Evolutionary conservation across 2,329 filamentous ascomycete species (phyloP).

Genomic region (Xylariales sp.): DNA sequence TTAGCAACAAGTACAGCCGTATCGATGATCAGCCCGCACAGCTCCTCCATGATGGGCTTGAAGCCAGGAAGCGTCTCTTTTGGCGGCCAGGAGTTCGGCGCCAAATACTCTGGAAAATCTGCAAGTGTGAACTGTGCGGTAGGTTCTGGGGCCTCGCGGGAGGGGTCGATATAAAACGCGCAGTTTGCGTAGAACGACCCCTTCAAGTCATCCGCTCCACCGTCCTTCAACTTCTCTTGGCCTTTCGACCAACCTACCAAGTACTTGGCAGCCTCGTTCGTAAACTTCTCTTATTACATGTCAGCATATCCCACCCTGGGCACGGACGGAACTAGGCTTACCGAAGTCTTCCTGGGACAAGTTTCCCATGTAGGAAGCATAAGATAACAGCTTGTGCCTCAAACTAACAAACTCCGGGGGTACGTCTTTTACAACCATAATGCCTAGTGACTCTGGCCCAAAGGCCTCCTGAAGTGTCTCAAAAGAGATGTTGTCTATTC

Average conservation of each 20-base stretch:
- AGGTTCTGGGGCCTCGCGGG: conserved; percentile 58
- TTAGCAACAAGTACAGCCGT: conserved; percentile 81
- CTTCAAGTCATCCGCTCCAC: conserved; percentile 74
- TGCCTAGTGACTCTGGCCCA: conserved; percentile 84
- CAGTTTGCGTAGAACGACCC: conserved; percentile 84
- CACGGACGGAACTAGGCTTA: conserved; percentile 28
- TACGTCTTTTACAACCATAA: conserved; percentile 87
- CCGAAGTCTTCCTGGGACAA: conserved; percentile 68
- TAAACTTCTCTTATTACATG: conserved; percentile 42
- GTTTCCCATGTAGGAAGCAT: conserved; percentile 84
- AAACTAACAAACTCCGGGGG: conserved; percentile 68
- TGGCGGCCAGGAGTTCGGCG: conserved; percentile 83
- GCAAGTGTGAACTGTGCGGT: conserved; percentile 51
- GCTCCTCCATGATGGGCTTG: conserved; percentile 62
- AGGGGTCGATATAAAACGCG: conserved; percentile 66
- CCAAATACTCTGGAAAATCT: conserved; percentile 82
- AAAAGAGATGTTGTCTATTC: conserved; percentile 61
- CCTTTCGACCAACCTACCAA: conserved; percentile 75
- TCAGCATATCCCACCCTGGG: background rate
- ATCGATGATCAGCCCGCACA: conserved; percentile 85
- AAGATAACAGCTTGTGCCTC: conserved; percentile 72
- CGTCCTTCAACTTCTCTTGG: conserved; percentile 76
- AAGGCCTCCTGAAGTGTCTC: conserved; percentile 74
- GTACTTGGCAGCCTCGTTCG: conserved; percentile 58
- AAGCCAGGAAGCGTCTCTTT: conserved; percentile 70